Evolutionary conservation across 257 asterid species (phyloP).

Genomic region (Pogostemon cablin): DNA sequence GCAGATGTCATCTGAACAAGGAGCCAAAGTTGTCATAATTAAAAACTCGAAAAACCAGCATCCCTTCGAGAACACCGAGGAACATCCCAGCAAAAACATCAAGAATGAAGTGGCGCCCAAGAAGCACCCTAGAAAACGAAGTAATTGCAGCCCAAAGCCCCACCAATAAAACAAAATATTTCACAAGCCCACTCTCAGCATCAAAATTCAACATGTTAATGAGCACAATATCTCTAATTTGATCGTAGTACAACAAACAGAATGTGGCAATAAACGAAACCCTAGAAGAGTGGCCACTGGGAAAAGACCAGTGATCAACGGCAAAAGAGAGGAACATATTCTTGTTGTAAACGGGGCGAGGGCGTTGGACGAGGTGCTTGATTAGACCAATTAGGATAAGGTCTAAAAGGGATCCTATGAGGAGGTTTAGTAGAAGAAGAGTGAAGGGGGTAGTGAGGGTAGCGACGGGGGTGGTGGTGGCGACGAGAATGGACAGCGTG

Average conservation of each 20-base stretch:
- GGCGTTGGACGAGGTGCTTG: slow-evolving; percentile 70
- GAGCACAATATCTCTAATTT: slow-evolving; percentile 32
- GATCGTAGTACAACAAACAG: slow-evolving; percentile 40
- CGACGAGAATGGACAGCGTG: slow-evolving; percentile 52
- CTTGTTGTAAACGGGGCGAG: slow-evolving; percentile 88
- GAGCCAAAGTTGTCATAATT: slow-evolving; percentile 49
- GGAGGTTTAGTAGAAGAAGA: slow-evolving; percentile 54
- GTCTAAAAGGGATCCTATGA: slow-evolving; percentile 69
- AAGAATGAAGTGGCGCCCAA: slow-evolving; percentile 78
- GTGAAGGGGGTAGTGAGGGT: slow-evolving; percentile 36
- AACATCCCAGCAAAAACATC: slow-evolving; percentile 73
- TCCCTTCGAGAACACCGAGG: slow-evolving; percentile 70
- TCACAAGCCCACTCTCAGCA: slow-evolving; percentile 35
- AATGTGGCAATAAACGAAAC: slow-evolving; percentile 66
- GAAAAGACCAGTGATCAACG: slow-evolving; percentile 98
- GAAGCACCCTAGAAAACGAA: slow-evolving; percentile 70
- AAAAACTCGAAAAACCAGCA: slow-evolving; percentile 53
- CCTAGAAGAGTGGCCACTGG: slow-evolving; percentile 87
- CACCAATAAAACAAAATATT: slow-evolving; percentile 43
- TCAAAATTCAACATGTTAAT: slow-evolving; percentile 27
- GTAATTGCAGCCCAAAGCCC: slow-evolving; percentile 65
- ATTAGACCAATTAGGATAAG: slow-evolving; percentile 60
- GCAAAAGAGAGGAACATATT: slow-evolving; percentile 80
- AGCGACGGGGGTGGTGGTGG: slow-evolving; percentile 34
- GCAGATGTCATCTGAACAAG: slow-evolving; percentile 41